phyloP scores from a whole-genome alignment of 2,329 filamentous ascomycete species.

The Stagonosporopsis tanaceti region DNA sequence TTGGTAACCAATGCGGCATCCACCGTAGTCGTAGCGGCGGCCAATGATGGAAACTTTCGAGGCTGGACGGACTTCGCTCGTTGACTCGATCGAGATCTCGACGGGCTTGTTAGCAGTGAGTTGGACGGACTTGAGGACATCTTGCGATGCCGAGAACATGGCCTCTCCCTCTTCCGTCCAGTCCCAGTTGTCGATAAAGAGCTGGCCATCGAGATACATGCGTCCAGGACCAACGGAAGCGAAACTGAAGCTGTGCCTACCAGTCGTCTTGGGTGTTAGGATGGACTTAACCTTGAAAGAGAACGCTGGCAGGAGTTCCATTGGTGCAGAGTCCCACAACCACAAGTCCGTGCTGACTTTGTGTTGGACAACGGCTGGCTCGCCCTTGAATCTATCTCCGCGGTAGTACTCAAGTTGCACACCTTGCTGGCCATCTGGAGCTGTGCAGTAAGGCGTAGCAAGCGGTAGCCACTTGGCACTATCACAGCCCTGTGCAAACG shows the following conservation, averaged over 20 bases:
- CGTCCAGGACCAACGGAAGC: conserved; percentile 72
- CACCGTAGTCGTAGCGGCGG: conserved; percentile 72
- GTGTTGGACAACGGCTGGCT: conserved; percentile 64
- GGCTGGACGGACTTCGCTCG: conserved; percentile 69
- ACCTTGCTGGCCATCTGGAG: conserved; percentile 65
- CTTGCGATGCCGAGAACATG: conserved; percentile 74
- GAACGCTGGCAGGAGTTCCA: conserved; percentile 68
- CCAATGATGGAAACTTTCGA: conserved; percentile 65
- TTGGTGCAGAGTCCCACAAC: conserved; percentile 74
- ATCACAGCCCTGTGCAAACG: conserved; percentile 69
- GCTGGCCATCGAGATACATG: conserved; percentile 66
- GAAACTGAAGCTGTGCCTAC: conserved; percentile 72
- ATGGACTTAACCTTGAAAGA: conserved; percentile 69
- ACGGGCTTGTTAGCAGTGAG: conserved; percentile 68
- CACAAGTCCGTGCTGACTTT: conserved; percentile 72
- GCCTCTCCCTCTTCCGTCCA: conserved; percentile 75
- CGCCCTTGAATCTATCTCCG: conserved; percentile 68
- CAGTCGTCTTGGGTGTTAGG: conserved; percentile 65
- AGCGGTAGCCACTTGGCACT: conserved; percentile 72
- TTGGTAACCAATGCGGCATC: conserved; percentile 75
- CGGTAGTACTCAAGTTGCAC: conserved; percentile 71
- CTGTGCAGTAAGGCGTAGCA: conserved; percentile 66
- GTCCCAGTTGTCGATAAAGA: conserved; percentile 71
- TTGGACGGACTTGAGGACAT: conserved; percentile 67
- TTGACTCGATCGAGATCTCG: conserved; percentile 70